phyloP scores from a whole-genome alignment of 139 green algal species.

The Zygnema circumcarinatum region DNA sequence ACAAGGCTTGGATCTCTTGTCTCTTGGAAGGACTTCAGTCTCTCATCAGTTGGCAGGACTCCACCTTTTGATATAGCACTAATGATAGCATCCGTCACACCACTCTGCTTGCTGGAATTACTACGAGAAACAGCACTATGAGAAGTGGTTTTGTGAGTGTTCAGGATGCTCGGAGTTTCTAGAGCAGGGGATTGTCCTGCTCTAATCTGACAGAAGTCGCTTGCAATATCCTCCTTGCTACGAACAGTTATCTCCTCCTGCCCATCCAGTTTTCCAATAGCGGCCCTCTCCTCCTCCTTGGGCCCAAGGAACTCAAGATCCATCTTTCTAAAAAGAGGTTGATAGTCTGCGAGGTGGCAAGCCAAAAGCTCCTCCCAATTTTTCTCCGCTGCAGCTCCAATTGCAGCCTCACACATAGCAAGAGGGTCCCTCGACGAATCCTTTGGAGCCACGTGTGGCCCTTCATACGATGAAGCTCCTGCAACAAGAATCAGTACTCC shows the following conservation, averaged over 20 bases:
- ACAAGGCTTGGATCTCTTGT: neutral
- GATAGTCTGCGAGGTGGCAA: neutral
- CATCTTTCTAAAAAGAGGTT: neutral
- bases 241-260: neutral
- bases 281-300: neutral
- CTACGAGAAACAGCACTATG: neutral
- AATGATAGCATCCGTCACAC: neutral
- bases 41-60: constrained; percentile 2
- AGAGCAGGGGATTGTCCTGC: neutral
- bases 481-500: constrained; percentile 1
- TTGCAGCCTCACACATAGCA: neutral
- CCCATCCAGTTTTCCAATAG: neutral
- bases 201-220: neutral
- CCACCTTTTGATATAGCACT: neutral
- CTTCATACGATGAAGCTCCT: constrained; percentile 14
- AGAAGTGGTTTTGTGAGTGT: neutral
- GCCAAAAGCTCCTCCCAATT: neutral
- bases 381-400: neutral
- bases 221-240: neutral
- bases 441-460: neutral
- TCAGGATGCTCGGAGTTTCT: neutral
- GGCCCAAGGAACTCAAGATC: neutral
- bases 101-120: neutral
- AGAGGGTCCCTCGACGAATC: neutral
- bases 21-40: neutral